Conservation (phyloP, 2,329 filamentous ascomycete genomes). For the Calonectria montana region DNA sequence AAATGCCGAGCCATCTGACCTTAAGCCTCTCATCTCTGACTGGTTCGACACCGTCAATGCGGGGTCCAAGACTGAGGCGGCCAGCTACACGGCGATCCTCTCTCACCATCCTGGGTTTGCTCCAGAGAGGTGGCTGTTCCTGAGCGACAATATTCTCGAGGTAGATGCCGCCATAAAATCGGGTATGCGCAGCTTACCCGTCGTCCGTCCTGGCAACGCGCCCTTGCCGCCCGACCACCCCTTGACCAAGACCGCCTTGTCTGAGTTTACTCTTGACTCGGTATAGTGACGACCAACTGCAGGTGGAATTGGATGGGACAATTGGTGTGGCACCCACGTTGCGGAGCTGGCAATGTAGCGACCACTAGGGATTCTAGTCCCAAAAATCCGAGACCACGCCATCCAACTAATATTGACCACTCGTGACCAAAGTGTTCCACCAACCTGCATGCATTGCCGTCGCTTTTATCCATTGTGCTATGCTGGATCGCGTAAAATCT, state of each 20-base stretch:
- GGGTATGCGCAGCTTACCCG: conserved; percentile 72
- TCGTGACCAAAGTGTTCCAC: conserved; percentile 33
- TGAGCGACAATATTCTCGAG: conserved; percentile 83
- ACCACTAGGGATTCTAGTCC: conserved; percentile 40
- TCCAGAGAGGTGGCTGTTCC: conserved; percentile 74
- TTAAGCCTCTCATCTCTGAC: conserved; percentile 68
- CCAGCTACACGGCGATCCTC: conserved; percentile 76
- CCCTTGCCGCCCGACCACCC: conserved; percentile 64
- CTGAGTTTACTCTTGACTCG: conserved; percentile 47
- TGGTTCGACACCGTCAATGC: conserved; percentile 88
- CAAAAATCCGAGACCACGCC: conserved; percentile 37
- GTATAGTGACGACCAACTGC: conserved; percentile 34
- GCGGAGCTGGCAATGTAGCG: conserved; percentile 38
- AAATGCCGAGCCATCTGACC: conserved; percentile 66
- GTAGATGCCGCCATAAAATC: conserved; percentile 71
- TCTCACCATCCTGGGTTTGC: conserved; percentile 54
- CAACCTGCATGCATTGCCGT: conserved; percentile 34
- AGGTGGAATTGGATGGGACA: conserved; percentile 36
- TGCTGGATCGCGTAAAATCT: conserved; percentile 18
- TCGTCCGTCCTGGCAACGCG: conserved; percentile 77
- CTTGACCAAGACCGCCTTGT: conserved; percentile 48
- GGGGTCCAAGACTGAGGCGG: conserved; percentile 75
- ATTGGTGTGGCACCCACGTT: conserved; percentile 33
- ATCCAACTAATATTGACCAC: conserved; percentile 37
- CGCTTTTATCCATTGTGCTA: conserved; percentile 32